phyloP scores from a whole-genome alignment of 2,329 filamentous ascomycete species.

The Cladobotryum protrusum region DNA sequence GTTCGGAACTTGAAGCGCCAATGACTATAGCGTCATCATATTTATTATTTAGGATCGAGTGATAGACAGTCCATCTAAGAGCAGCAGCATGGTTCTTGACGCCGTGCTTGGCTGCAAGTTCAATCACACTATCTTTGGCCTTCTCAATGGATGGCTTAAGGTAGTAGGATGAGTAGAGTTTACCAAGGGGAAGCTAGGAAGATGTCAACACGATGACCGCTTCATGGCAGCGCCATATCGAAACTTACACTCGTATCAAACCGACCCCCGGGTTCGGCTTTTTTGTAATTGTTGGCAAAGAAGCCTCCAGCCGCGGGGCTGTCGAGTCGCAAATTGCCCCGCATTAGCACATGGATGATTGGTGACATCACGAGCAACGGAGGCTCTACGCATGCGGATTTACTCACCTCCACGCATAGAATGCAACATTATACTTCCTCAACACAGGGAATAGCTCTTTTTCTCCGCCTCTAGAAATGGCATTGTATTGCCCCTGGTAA shows the following conservation, averaged over 20 bases:
- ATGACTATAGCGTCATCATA: slow-evolving; percentile 7
- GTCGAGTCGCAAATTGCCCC: slow-evolving; percentile 12
- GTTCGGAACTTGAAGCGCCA: slow-evolving; percentile 1
- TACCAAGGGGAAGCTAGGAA: background rate
- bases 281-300: slow-evolving; percentile 13
- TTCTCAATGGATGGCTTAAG: slow-evolving; percentile 1
- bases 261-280: slow-evolving; percentile 1
- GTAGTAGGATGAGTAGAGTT: slow-evolving; percentile 5
- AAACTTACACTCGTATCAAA: background rate
- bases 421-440: slow-evolving; percentile 30
- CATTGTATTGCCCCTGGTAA: slow-evolving; percentile 39
- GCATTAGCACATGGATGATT: no score
- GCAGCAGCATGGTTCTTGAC: slow-evolving; percentile 48
- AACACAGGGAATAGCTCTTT: slow-evolving; percentile 32
- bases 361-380: background rate
- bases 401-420: slow-evolving; percentile 26
- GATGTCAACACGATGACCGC: no score
- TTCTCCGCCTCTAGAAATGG: slow-evolving; percentile 32
- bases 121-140: background rate
- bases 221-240: no score
- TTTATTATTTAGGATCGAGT: slow-evolving; percentile 1
- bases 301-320: slow-evolving; percentile 31
- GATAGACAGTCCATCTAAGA: slow-evolving; percentile 10
- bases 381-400: background rate
- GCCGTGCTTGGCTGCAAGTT: slow-evolving; percentile 4